Evolutionary conservation across 2,329 filamentous ascomycete species (phyloP).

Genomic region (Microcera coccophila): DNA sequence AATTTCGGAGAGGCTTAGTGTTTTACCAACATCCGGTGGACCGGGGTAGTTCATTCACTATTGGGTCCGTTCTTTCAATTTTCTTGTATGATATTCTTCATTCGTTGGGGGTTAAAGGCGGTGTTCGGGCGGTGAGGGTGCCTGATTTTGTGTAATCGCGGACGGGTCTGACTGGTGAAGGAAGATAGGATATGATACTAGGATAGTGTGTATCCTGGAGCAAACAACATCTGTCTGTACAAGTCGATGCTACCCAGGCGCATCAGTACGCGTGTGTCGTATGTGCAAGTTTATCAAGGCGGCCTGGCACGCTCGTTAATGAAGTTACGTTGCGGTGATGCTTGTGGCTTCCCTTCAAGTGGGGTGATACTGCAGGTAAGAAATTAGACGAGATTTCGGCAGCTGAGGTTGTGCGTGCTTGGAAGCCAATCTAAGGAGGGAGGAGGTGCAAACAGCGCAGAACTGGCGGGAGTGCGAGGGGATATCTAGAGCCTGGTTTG

Average conservation of each 20-base stretch:
- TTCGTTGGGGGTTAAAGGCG: not conserved
- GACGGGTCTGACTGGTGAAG: slow-evolving; percentile 3
- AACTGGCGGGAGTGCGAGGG: too few species aligned
- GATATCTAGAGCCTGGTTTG: too few species aligned
- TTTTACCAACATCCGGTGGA: too few species aligned
- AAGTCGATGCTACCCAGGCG: too few species aligned
- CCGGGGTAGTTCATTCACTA: slow-evolving; percentile 7
- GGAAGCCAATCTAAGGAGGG: not conserved
- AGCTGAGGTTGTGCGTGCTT: not conserved
- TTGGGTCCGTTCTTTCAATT: slow-evolving; percentile 9
- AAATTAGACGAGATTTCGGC: not conserved
- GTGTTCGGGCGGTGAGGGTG: not conserved
- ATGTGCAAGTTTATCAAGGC: too few species aligned
- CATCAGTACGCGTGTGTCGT: too few species aligned
- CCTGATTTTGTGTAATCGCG: slow-evolving; percentile 10
- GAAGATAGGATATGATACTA: too few species aligned
- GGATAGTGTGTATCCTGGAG: slow-evolving; percentile 7
- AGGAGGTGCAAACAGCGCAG: too few species aligned
- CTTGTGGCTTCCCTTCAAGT: not conserved
- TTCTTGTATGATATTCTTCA: slow-evolving; percentile 18
- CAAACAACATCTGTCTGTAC: slow-evolving; percentile 3
- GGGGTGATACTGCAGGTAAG: not conserved
- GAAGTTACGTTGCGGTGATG: not conserved
- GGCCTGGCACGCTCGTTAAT: too few species aligned
- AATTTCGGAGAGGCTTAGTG: too few species aligned